Evolutionary conservation across 176 grass and related monocot genomes (phyloP), one percentile per base, ranked within the genome.

Genomic region (Hyparrhenia diplandra): DNA sequence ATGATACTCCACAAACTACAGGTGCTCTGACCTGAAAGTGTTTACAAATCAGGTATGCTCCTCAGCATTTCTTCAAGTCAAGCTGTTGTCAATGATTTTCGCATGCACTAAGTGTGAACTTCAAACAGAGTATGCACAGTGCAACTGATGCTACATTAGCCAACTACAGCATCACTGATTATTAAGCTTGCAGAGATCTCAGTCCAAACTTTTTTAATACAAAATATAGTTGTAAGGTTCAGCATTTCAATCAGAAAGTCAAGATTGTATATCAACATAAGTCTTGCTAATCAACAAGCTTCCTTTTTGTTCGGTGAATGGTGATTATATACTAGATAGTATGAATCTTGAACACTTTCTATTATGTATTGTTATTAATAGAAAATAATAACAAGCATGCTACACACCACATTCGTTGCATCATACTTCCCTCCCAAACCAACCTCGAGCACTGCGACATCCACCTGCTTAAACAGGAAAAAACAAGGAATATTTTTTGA

Each of bases 401-500:
- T 28, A 87, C 88, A 7, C 16, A 95, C 96, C 92, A 95, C 92
- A 77, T 98, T 98, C 5, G 96, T 95, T 58, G 96, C 90, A 86
- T 95, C 92, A 79, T 92, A 98, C 74, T 91, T 98, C 61, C 96
- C 96, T 69, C 96, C 96, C 81, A 98, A 89, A 82, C 96, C 96
- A 86, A 98, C 96, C 84, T 98, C 96, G 10, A 98, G 89, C 88
- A 98, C 89, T 69, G 88, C 90, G 64, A 91, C 90, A 77, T 98
- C 96, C 31, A 98, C 96, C 96, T 94, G 88, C 74, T 80, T 89
- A 76, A 70, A 81, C n/a, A 43, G 12, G 29, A 67, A 29, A 75
- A 68, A 74, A 58, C 25, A 75, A 51, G 55, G 1, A 30, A 62
- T 8, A 2, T 5, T 1, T 54, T 39, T 43, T 47, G 17, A 78